These are phyloP conservation scores for Cutaneotrichosporon sp. DNA, from an alignment of 1,284 basidiomycete species.

Conservation along the genomic window DNA sequence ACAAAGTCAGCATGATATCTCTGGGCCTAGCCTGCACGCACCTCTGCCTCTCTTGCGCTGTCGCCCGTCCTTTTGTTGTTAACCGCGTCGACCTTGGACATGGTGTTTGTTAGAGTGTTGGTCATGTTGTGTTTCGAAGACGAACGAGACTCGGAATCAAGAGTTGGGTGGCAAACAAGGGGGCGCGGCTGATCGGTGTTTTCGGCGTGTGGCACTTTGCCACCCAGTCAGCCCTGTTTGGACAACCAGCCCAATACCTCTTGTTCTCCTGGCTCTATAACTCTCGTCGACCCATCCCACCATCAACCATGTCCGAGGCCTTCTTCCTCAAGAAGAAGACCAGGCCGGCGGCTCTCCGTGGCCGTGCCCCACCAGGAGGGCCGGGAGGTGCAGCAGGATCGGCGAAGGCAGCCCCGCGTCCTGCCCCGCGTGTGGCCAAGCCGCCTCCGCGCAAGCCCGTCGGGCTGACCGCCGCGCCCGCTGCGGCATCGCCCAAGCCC, in stretches of 20 bases:
- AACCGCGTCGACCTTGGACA: constrained; percentile 22
- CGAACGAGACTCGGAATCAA: neutral
- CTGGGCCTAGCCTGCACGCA: constrained; percentile 11
- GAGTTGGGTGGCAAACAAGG: constrained; percentile 6
- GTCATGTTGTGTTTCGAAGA: neutral
- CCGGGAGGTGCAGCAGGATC: neutral
- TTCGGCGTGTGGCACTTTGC: constrained; percentile 5
- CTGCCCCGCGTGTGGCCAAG: neutral
- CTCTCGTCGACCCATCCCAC: neutral
- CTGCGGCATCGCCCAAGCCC: neutral
- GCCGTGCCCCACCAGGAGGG: neutral
- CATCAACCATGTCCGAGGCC: constrained; percentile 26
- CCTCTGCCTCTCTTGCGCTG: constrained; percentile 26
- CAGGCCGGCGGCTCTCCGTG: neutral
- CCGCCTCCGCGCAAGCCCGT: neutral
- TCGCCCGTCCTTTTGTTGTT: constrained; percentile 12
- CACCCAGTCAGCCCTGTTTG: neutral
- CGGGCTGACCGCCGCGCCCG: neutral
- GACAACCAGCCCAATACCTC: neutral
- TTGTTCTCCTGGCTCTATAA: neutral
- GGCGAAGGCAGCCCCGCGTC: neutral
- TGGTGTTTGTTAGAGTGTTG: neutral
- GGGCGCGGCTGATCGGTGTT: neutral
- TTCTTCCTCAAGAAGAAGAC: constrained; percentile 39
- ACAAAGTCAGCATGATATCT: constrained; percentile 15